phyloP scores from a whole-genome alignment of 352 stramenopile genomes.

The Pythium brassicae region DNA sequence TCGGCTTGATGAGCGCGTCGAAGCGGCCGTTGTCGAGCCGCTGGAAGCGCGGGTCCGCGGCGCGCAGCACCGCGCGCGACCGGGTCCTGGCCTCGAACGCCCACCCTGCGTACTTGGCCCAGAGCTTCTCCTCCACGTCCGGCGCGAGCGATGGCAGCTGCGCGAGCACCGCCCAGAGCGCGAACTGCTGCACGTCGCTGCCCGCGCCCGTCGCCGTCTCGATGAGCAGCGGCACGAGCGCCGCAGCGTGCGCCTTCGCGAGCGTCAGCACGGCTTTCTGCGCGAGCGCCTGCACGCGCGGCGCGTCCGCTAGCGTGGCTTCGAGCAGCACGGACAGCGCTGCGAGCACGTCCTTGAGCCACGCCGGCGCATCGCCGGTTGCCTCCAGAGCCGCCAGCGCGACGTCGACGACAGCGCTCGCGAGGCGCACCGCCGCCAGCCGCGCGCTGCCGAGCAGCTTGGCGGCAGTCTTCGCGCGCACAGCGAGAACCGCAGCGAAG shows the following conservation, averaged over 20 bases:
- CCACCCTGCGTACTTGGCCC: constrained; percentile 59
- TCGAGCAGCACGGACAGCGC: constrained; percentile 56
- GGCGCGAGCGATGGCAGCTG: constrained; percentile 18
- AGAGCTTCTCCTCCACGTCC: constrained; percentile 41
- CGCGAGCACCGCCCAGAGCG: constrained; percentile 59
- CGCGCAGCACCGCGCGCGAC: constrained; percentile 28
- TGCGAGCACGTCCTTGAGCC: constrained; percentile 42
- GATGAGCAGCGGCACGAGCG: constrained; percentile 39
- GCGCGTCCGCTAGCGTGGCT: constrained; percentile 39
- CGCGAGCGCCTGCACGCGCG: constrained; percentile 37
- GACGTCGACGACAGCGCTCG: constrained; percentile 44
- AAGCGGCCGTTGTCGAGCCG: constrained; percentile 57
- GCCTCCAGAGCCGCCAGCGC: constrained; percentile 14
- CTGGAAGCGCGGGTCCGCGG: constrained; percentile 45
- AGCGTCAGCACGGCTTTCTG: constrained; percentile 40
- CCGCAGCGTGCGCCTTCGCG: constrained; percentile 33
- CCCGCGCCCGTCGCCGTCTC: constrained; percentile 19
- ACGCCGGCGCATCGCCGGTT: constrained; percentile 17
- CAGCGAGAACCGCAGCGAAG: constrained; percentile 44
- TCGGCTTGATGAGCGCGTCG: constrained; percentile 54
- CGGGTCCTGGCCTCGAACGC: constrained; percentile 76
- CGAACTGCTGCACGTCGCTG: constrained; percentile 50
- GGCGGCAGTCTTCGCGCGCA: constrained; percentile 31
- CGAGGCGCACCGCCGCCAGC: constrained; percentile 52
- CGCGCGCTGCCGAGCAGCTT: constrained; percentile 52